These are phyloP conservation scores for Pseudogymnoascus sp. DNA, from an alignment of 2,329 filamentous ascomycete genomes.

Conservation along the genomic window DNA sequence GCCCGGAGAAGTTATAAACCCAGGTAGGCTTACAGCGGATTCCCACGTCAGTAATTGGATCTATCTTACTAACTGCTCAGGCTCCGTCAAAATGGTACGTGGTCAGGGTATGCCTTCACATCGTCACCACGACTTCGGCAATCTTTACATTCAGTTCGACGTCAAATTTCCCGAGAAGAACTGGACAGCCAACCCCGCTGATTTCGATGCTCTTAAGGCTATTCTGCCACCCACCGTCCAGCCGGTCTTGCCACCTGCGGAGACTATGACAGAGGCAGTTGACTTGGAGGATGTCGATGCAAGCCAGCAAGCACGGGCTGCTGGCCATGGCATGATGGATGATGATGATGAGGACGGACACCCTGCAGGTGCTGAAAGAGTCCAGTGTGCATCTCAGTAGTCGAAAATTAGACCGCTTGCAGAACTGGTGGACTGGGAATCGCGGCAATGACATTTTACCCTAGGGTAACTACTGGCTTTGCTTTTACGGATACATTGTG, in stretches of 20 bases:
- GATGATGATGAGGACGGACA: constrained; percentile 73
- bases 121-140: constrained; percentile 89
- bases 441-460: neutral
- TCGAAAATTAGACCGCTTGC: constrained; percentile 17
- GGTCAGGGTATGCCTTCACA: constrained; percentile 96
- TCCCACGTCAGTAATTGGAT: constrained; percentile 16
- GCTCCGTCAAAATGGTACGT: constrained; percentile 83
- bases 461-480: neutral
- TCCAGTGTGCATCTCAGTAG: constrained; percentile 85
- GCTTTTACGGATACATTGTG: neutral
- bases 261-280: constrained; percentile 87
- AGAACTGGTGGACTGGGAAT: neutral
- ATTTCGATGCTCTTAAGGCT: constrained; percentile 71
- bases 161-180: constrained; percentile 90
- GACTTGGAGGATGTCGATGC: constrained; percentile 77
- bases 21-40: constrained; percentile 52
- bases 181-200: constrained; percentile 56
- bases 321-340: constrained; percentile 56
- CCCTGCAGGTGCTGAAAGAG: constrained; percentile 60
- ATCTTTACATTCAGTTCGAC: constrained; percentile 94
- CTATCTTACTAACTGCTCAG: constrained; percentile 37
- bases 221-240: constrained; percentile 64
- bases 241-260: constrained; percentile 55
- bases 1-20: constrained; percentile 88
- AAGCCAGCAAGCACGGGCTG: constrained; percentile 57